Percentiles rank a stretch among this genome's conserved stretches.
These are phyloP conservation scores for Pittosporum tobira DNA, from an alignment of 129 eudicot species.

Conservation along the genomic window DNA sequence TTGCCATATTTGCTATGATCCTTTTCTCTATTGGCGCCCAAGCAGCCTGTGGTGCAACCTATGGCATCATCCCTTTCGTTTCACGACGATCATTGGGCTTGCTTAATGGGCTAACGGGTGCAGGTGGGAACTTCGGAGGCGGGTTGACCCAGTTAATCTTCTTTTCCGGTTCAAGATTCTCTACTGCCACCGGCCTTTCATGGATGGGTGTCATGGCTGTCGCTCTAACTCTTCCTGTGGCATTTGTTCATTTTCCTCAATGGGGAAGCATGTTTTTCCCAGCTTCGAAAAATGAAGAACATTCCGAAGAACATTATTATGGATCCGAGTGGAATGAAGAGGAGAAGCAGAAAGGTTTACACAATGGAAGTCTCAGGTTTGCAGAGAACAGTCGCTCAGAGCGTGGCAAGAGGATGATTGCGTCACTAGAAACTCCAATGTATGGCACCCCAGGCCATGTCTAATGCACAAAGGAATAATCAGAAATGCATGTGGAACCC, in stretches of 20 bases:
- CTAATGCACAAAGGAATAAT: neutral
- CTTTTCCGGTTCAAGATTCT: slow-evolving; percentile 43
- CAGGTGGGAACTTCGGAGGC: slow-evolving; percentile 69
- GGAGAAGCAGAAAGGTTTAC: slow-evolving; percentile 43
- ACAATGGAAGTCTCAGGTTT: slow-evolving; percentile 41
- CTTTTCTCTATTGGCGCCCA: slow-evolving; percentile 81
- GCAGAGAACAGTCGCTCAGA: slow-evolving; percentile 44
- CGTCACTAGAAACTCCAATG: slow-evolving; percentile 16
- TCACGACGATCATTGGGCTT: slow-evolving; percentile 59
- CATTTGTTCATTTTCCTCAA: slow-evolving; percentile 54
- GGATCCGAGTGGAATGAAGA: slow-evolving; percentile 44
- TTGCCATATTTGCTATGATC: slow-evolving; percentile 44
- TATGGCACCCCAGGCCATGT: slow-evolving; percentile 24
- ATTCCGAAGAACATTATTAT: slow-evolving; percentile 45
- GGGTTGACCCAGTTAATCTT: slow-evolving; percentile 65
- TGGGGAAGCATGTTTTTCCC: slow-evolving; percentile 69
- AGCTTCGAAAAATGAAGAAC: slow-evolving; percentile 27
- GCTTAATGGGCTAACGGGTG: slow-evolving; percentile 54
- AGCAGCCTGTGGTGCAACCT: slow-evolving; percentile 84
- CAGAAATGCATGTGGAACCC: neutral
- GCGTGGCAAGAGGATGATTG: slow-evolving; percentile 34
- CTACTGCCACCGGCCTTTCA: slow-evolving; percentile 41
- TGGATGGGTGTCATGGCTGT: slow-evolving; percentile 70
- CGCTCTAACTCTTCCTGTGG: slow-evolving; percentile 48
- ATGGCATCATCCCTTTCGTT: slow-evolving; percentile 70